Percentiles rank a stretch among this genome's conserved stretches.
Evolutionary conservation across 352 stramenopile genomes (phyloP).

Genomic region (Phytophthora citricola): DNA sequence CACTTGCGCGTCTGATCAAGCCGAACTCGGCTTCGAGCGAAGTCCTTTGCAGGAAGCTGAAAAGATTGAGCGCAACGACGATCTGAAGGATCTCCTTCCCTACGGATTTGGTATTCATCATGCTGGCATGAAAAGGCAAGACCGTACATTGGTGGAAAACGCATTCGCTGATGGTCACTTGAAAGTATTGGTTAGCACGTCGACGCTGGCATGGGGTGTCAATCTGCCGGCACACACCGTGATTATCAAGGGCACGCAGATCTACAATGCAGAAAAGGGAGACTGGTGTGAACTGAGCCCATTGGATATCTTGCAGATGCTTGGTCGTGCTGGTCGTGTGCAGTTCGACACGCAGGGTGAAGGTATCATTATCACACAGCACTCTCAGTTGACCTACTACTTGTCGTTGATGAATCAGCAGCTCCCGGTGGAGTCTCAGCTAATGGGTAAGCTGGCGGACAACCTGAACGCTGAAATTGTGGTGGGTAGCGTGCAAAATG

Average conservation of each 20-base stretch:
- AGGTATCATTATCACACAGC: conserved; percentile 99
- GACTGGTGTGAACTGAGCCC: conserved; percentile 98
- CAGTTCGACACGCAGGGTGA: conserved; percentile 99
- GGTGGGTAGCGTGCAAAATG: conserved; percentile 95
- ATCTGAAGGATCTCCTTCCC: conserved; percentile 98
- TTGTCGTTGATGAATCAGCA: conserved; percentile 99
- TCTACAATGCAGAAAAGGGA: conserved; percentile 99
- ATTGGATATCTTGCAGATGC: conserved; percentile 99
- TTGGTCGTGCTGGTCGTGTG: conserved; percentile 97
- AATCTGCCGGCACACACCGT: conserved; percentile 99
- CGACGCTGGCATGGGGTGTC: conserved; percentile 99
- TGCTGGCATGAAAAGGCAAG: conserved; percentile 96
- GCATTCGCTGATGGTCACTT: conserved; percentile 98
- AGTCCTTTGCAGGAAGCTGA: conserved; percentile 95
- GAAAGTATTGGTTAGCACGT: conserved; percentile 97
- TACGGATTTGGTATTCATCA: conserved; percentile 99
- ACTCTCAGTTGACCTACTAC: conserved; percentile 99
- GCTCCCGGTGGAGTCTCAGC: conserved; percentile 99
- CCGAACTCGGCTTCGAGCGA: conserved; percentile 84
- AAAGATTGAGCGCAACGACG: conserved; percentile 94
- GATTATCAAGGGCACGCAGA: conserved; percentile 99
- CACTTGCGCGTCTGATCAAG: conserved; percentile 92
- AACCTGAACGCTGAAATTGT: conserved; percentile 99
- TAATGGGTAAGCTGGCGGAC: conserved; percentile 96
- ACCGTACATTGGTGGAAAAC: conserved; percentile 99